Evolutionary conservation across 176 grass and related monocot species (phyloP), one percentile per base, ranked within the genome.

Genomic region (Carex kokanica): DNA sequence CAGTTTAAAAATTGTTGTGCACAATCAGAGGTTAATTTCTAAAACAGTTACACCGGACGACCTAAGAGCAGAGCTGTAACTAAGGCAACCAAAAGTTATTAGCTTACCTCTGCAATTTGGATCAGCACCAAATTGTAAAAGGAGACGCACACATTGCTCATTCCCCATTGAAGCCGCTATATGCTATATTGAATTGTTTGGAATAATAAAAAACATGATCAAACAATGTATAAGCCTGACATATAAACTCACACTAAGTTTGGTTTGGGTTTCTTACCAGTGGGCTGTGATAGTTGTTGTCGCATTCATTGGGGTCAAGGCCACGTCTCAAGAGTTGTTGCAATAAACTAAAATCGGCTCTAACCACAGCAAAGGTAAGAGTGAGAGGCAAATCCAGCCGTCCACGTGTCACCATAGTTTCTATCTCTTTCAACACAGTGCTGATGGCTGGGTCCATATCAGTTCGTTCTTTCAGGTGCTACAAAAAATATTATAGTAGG

Each of bases 121-220:
- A 91, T 99, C 88, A 49, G 96, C 93, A 60, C 91, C 93, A 72
- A 84, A 88, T 4, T 95, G 89, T 74, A 99, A 84, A 59, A 99
- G 86, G 77, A 88, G 89, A 56, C 64, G 82, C 56, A 89, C 88
- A 73, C 91, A 93, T 78, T 93, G 91, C 66, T 92, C 86, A 52
- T 87, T 86, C 84, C 96, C 96, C 41, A 85, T 92, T n/a, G 93
- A 88, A 84, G 96, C 96, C 52, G 96, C 93, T 65, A 99, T 92
- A 86, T 99, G 96, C 96, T 99, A 86, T 38, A 38, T 81, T 61
- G 51, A 88, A 61, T 63, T 89, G 71, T 14, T 81, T 73, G 82
- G 82, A 74, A 43, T 17, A 78, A 32, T n/a, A 78, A 54, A 31
- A 78, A 5, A 78, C 51, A 54, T 16, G 27, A 31, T 78, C 51